A percentile compares a stretch with the other conserved stretches of the same genome.
Conservation (phyloP, 2,329 filamentous ascomycete species). For the Fusarium graminum region DNA sequence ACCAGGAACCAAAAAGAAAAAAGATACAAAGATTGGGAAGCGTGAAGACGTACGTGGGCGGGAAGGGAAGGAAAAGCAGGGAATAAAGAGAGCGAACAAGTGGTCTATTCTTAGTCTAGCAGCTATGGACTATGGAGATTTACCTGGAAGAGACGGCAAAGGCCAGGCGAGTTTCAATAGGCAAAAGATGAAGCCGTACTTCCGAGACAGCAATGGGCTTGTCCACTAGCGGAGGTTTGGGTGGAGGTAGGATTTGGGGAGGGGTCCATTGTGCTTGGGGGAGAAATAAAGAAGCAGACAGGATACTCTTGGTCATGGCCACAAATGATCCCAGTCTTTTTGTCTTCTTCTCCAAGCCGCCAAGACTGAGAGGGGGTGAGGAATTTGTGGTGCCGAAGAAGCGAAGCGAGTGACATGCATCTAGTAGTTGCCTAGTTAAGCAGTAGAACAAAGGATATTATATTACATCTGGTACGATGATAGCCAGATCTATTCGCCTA, state of each 20-base stretch:
- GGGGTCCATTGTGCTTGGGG: background rate
- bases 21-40: background rate
- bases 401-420: conserved; percentile 27
- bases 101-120: conserved; percentile 24
- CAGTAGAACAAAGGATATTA: too few species aligned
- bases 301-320: too few species aligned
- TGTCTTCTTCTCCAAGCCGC: too few species aligned
- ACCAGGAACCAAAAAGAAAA: conserved; percentile 4
- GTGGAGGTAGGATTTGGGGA: conserved; percentile 19
- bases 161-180: conserved; percentile 21
- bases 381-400: conserved; percentile 39
- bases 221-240: conserved; percentile 33
- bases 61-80: background rate
- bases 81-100: background rate
- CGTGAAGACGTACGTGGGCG: background rate
- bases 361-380: conserved; percentile 3
- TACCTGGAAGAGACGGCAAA: conserved; percentile 35
- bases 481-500: background rate
- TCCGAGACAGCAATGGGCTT: conserved; percentile 46
- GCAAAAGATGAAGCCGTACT: conserved; percentile 46
- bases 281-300: background rate
- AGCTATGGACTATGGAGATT: background rate
- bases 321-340: too few species aligned
- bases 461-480: too few species aligned
- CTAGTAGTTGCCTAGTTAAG: background rate